phyloP scores from a whole-genome alignment of 352 stramenopile genomes.

The Phytophthora macrochlamydospora region DNA sequence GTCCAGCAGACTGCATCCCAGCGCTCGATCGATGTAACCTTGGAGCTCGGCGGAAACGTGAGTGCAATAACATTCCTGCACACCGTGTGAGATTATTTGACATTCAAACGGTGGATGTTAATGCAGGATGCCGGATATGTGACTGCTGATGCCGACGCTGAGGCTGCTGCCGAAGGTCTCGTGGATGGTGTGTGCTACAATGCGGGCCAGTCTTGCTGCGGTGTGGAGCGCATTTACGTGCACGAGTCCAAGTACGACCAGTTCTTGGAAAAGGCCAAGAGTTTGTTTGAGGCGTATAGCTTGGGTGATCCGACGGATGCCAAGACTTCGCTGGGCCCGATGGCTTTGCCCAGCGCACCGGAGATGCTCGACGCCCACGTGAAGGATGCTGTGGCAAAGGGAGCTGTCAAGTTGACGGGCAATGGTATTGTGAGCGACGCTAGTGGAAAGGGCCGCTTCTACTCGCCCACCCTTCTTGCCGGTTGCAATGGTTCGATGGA shows the following conservation, averaged over 20 bases:
- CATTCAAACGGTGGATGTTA: no score
- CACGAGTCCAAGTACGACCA: slow-evolving; percentile 81
- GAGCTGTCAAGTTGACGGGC: slow-evolving; percentile 58
- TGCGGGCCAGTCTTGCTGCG: slow-evolving; percentile 85
- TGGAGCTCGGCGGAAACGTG: slow-evolving; percentile 87
- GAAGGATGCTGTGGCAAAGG: slow-evolving; percentile 76
- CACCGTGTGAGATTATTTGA: no score
- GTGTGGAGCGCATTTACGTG: slow-evolving; percentile 86
- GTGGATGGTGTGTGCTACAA: slow-evolving; percentile 87
- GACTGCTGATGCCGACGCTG: slow-evolving; percentile 65
- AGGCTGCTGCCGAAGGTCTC: slow-evolving; percentile 67
- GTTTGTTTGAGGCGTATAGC: slow-evolving; percentile 68
- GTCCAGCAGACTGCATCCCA: slow-evolving; percentile 61
- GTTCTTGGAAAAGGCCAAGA: slow-evolving; percentile 71
- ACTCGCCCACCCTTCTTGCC: slow-evolving; percentile 74
- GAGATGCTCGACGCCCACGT: slow-evolving; percentile 61
- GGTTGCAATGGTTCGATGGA: slow-evolving; percentile 71
- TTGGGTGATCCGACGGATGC: slow-evolving; percentile 69
- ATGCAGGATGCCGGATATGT: slow-evolving; percentile 78
- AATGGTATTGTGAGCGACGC: slow-evolving; percentile 49
- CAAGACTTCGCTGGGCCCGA: slow-evolving; percentile 69
- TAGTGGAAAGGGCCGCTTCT: slow-evolving; percentile 73
- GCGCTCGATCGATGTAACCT: slow-evolving; percentile 78
- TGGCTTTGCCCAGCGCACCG: slow-evolving; percentile 61
- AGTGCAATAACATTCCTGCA: slow-evolving; percentile 5